A percentile compares a stretch with the other conserved stretches of the same genome.
These are phyloP conservation scores for Panaeolus cyanescens DNA, from an alignment of 768 basidiomycete genomes.

Conservation along the genomic window DNA sequence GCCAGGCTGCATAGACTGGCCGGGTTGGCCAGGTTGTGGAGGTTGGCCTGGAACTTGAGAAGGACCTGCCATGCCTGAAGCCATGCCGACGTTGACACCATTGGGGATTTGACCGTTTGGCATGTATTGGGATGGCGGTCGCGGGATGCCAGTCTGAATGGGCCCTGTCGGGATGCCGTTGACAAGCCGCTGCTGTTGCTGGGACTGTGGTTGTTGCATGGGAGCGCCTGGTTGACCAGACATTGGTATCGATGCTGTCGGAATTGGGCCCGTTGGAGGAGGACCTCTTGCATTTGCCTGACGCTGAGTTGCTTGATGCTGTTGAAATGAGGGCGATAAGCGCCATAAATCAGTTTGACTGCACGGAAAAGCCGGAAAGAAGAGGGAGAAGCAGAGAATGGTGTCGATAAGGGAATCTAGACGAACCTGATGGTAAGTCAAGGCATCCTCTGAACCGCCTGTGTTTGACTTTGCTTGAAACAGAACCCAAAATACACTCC, in stretches of 20 bases:
- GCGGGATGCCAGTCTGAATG: conserved; percentile 12
- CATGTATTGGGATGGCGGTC: conserved; percentile 17
- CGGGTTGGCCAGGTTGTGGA: conserved; percentile 22
- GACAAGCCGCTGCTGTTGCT: conserved; percentile 17
- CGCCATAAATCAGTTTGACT: background rate
- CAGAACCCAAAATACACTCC: conserved; percentile 87
- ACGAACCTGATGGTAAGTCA: conserved; percentile 70
- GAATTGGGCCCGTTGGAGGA: background rate
- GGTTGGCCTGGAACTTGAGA: conserved; percentile 14
- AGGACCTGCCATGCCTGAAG: conserved; percentile 17
- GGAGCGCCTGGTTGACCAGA: conserved; percentile 18
- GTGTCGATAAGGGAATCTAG: conserved; percentile 11
- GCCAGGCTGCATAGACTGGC: conserved; percentile 12
- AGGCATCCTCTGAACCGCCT: conserved; percentile 65
- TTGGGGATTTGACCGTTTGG: conserved; percentile 28
- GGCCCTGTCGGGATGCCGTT: conserved; percentile 14
- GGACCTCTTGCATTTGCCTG: background rate
- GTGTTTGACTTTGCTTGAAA: conserved; percentile 80
- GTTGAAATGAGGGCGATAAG: background rate
- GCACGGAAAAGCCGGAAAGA: background rate
- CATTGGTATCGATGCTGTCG: conserved; percentile 19
- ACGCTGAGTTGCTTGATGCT: conserved; percentile 10
- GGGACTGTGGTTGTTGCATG: conserved; percentile 23
- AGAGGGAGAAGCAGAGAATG: background rate
- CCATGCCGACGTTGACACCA: conserved; percentile 17